Conservation (phyloP, 441 rosid genomes). For the Omphalea diandra region DNA sequence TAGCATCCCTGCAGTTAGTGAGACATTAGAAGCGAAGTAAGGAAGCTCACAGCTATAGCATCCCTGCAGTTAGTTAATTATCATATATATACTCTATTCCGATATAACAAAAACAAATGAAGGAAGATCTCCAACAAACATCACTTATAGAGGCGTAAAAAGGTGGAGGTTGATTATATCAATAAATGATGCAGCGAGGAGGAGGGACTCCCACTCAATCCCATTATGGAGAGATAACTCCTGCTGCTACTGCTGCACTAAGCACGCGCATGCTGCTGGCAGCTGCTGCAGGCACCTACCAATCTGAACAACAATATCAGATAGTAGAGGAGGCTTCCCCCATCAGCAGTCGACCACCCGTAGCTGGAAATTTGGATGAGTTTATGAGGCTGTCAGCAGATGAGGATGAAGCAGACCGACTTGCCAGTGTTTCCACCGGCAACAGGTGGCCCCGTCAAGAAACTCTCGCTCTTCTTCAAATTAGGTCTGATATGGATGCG, state of each 20-base stretch:
- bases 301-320: slow-evolving; percentile 32
- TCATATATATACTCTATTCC: too few species aligned
- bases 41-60: too few species aligned
- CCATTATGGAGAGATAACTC: slow-evolving; percentile 27
- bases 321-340: slow-evolving; percentile 80
- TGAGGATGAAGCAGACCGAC: slow-evolving; percentile 42
- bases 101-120: too few species aligned
- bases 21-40: not conserved
- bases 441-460: slow-evolving; percentile 87
- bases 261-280: not conserved
- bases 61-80: not conserved
- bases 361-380: slow-evolving; percentile 44
- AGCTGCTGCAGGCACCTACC: slow-evolving; percentile 13
- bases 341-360: slow-evolving; percentile 81
- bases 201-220: slow-evolving; percentile 35
- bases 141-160: not conserved
- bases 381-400: slow-evolving; percentile 47
- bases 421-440: slow-evolving; percentile 42
- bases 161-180: not conserved
- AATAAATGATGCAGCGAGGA: slow-evolving; percentile 54
- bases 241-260: slow-evolving; percentile 20
- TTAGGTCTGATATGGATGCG: slow-evolving; percentile 86
- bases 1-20: not conserved
- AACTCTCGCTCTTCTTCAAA: slow-evolving; percentile 69
- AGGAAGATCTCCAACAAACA: not conserved